Evolutionary conservation across 225 moss, liverwort and hornwort species (phyloP), one percentile per base, ranked within the genome.

Genomic region (Straminergon stramineum): DNA sequence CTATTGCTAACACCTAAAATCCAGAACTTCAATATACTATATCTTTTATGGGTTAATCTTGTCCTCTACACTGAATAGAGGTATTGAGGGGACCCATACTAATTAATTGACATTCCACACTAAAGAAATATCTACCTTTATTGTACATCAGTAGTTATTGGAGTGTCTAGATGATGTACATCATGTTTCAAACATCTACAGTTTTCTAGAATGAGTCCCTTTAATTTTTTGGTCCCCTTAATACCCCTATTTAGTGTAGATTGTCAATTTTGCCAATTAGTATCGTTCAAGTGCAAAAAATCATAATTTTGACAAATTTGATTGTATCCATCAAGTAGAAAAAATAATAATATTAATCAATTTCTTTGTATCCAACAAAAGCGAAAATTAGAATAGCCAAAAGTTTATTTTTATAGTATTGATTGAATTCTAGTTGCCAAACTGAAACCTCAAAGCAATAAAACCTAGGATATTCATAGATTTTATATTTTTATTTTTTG

Each of bases 1-100:
- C 10, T 74, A 6, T 28, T 0, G 0, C 0, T 71, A 0, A 41
- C 0, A 71, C 3, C 26, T 15, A 41, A 41, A 41, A 41, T 15
- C 27, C 41, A 71, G 27, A 41, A 5, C 6, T 45, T 74, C 45
- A 74, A 45, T 28, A 3, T 10, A 17, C 3, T 27, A 17, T 45
- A 3, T 74, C 28, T 9, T 27, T 27, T 27, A 16, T 1, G 0
- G 9, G 0, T 27, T 73, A 43, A 10, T 43, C 5, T 35, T 28
- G 3, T 3, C 1, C 2, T 27, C 3, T 5, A n/a, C n/a, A n/a
- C n/a, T n/a, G n/a, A n/a, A n/a, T n/a, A n/a, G n/a, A n/a, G n/a
- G n/a, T n/a, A n/a, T n/a, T n/a, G n/a, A n/a, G n/a, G n/a, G n/a
- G n/a, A n/a, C n/a, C n/a, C n/a, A n/a, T n/a, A n/a, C n/a, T n/a